phyloP scores from a whole-genome alignment of 2,329 filamentous ascomycete species.

The Aureobasidium melanogenum region DNA sequence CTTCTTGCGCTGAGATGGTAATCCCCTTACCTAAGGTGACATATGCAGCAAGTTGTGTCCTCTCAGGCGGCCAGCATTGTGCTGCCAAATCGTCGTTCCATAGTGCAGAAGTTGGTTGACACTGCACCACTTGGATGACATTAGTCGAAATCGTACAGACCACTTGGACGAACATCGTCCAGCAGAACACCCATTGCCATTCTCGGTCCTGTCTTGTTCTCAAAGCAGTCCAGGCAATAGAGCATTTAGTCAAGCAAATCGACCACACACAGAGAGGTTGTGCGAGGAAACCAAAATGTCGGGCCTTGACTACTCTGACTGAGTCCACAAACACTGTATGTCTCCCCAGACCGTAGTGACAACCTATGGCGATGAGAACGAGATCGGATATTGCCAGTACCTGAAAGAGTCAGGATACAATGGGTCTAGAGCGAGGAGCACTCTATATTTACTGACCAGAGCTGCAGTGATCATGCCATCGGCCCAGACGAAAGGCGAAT shows the following conservation, averaged over 20 bases:
- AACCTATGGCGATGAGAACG: not conserved
- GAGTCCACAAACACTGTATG: not conserved
- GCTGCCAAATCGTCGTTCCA: not conserved
- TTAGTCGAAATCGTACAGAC: not conserved
- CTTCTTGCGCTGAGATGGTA: not conserved
- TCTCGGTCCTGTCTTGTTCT: not conserved
- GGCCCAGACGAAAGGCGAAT: not conserved
- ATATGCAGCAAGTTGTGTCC: not conserved
- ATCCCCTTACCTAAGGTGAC: not conserved
- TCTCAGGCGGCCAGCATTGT: not conserved
- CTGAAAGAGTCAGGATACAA: not conserved
- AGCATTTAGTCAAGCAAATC: not conserved
- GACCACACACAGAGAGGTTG: not conserved
- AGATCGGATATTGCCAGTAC: not conserved
- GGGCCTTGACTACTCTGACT: not conserved
- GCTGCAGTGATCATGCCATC: constrained; percentile 6
- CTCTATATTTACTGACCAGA: not conserved
- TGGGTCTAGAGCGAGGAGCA: not conserved
- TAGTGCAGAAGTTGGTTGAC: not conserved
- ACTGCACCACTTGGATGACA: not conserved
- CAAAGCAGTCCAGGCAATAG: not conserved
- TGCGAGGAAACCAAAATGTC: not conserved
- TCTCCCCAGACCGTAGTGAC: constrained; percentile 5
- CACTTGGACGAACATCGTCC: not conserved
- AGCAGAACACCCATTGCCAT: not conserved